Evolutionary conservation across 192 early-diverging fungal genomes (phyloP), one percentile per base, ranked within the genome.

Genomic region (Backusella australiensis): DNA sequence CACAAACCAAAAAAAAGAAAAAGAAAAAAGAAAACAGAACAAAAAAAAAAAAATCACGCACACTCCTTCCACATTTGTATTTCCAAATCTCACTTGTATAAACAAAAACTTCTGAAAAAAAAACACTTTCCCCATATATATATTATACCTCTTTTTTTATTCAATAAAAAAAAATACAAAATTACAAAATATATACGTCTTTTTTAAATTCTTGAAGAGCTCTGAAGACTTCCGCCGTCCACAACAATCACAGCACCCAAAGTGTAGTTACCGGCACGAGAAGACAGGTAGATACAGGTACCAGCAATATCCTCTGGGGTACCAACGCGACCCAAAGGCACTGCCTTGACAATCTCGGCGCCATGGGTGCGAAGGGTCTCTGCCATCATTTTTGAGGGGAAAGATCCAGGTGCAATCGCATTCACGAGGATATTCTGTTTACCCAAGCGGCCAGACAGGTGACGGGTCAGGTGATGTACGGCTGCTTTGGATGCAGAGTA

Each of bases 251-350:
- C 68, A 29, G 75, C 76, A 9, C 80, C 80, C 39, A 53, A 71
- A 34, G 76, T 81, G 42, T 96, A 96, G 11, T 93, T 90, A 36
- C 92, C 92, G 8, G 93, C 96, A 9, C 86, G 76, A 38, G 89
- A 91, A 17, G 90, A 88, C 73, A 98, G 80, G 80, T 94, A 99
- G n/a, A 99, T 83, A 42, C 89, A 89, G 1, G 94, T 84, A 21
- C 93, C 97, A 38, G 93, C 96, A 86, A 97, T 93, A 84, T 98
- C 96, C 71, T 93, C 89, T 3, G 94, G 85, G 12, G 78, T 78
- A 1, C 97, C 97, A 70, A 98, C 91, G 12, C 96, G 88, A 14
- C 91, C 88, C 71, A 94, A 67, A 12, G 95, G 94, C 63, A 93
- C 82, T 36, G 68, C 52, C 9, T 66, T 49, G 0, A 89, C 84